Percentiles rank a stretch among this genome's conserved stretches.
Conservation (phyloP, 768 basidiomycete genomes). For the Gloeostereum incarnatum region DNA sequence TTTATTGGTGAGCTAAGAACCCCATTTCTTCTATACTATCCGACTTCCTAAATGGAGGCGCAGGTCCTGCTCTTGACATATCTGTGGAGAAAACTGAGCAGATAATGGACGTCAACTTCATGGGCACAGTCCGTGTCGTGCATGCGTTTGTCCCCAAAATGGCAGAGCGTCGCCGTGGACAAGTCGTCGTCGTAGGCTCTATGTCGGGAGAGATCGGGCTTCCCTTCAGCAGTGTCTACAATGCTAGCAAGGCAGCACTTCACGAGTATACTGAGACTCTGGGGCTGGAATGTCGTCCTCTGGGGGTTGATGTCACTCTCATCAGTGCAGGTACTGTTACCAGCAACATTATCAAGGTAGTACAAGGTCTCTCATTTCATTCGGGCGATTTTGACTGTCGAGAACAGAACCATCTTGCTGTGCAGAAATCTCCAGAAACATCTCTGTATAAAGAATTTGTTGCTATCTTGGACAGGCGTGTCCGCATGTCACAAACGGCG, state of each 20-base stretch:
- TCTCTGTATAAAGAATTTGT: neutral
- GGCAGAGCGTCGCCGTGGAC: constrained; percentile 16
- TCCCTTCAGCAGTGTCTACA: constrained; percentile 21
- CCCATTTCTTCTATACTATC: constrained; percentile 5
- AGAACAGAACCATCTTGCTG: neutral
- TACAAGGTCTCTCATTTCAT: constrained; percentile 2
- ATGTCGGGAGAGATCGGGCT: constrained; percentile 18
- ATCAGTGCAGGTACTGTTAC: constrained; percentile 17
- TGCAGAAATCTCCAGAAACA: neutral
- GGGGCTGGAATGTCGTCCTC: constrained; percentile 18
- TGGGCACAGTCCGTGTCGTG: constrained; percentile 16
- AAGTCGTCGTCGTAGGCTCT: constrained; percentile 20
- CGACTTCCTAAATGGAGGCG: neutral
- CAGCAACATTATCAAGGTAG: constrained; percentile 10
- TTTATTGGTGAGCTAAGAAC: constrained; percentile 27
- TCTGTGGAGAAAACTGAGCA: constrained; percentile 13
- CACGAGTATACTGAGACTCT: constrained; percentile 18
- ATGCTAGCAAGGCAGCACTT: constrained; percentile 20
- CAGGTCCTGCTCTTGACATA: constrained; percentile 18
- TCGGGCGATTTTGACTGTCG: neutral
- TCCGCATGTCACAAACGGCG: neutral
- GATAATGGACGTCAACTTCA: constrained; percentile 18
- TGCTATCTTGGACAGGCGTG: neutral
- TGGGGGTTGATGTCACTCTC: constrained; percentile 20
- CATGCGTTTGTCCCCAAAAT: constrained; percentile 20